Evolutionary conservation across 78 protist species (phyloP), one percentile per base, ranked within the genome.

Genomic region (Bodo saltans): DNA sequence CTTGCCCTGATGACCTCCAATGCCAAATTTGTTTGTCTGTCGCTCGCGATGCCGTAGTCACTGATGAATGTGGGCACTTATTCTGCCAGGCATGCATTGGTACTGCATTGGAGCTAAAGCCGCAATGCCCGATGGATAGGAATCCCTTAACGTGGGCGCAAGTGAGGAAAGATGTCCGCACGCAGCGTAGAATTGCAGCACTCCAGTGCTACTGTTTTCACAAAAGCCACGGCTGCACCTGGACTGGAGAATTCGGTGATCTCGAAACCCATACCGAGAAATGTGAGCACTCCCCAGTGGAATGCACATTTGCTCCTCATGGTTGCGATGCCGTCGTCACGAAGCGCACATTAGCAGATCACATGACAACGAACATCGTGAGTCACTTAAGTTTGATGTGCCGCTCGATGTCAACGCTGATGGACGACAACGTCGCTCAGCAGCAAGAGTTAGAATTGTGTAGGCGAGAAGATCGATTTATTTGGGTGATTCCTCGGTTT

Each of bases 41-140:
- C 37, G 12, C 8, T 27, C 12, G 12, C 67, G 81, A 76, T 29
- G 69, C 81, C 3, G 12, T 11, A 26, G 81, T 76, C 39, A 76
- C 81, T 3, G 81, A 76, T 17, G 81, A 76, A 38, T 76, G 81
- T 38, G 81, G 81, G 33, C 81, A 76, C 41, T 38, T 76, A 28
- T 76, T 76, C 69, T 76, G 81, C 69, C 12, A 38, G 26, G 67
- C 3, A 3, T 76, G 81, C 41, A 39, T 76, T 29, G 2, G 3
- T 29, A 1, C 23, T 25, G 81, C 81, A 2, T 27, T 76, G 34
- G 81, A 76, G 39, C 12, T 47, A 27, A 76, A 76, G 52, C 26
- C 26, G 41, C 69, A 76, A 3, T 76, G 81, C 69, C 81, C 81
- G 23, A 67, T 76, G 27, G 12, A 38, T 27, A 32, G 81, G 3